These are phyloP conservation scores for Diaporthe velutina DNA, from an alignment of 2,329 filamentous ascomycete genomes.

Conservation along the genomic window DNA sequence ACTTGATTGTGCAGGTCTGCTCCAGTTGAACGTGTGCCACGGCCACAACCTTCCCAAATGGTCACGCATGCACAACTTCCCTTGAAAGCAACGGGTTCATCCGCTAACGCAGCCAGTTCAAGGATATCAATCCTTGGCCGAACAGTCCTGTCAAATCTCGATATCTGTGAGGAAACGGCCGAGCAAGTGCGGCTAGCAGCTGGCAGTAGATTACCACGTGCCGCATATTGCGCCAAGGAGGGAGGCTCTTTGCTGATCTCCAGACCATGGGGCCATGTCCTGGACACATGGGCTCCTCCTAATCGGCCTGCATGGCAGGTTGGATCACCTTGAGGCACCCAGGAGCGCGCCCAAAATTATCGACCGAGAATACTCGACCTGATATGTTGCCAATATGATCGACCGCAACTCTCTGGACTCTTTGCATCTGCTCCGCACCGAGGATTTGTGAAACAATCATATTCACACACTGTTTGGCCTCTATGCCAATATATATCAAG, in stretches of 20 bases:
- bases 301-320: no score
- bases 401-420: no score
- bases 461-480: not conserved
- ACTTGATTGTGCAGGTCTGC: not conserved
- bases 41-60: not conserved
- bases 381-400: no score
- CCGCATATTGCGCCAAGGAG: not conserved
- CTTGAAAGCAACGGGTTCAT: slow-evolving; percentile 3
- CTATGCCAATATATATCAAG: slow-evolving; percentile 14
- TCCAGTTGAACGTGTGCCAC: not conserved
- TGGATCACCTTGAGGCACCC: no score
- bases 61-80: not conserved
- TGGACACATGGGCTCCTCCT: no score
- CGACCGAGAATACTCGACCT: no score
- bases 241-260: slow-evolving; percentile 9
- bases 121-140: not conserved
- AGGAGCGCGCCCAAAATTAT: no score
- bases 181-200: not conserved
- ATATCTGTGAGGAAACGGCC: not conserved
- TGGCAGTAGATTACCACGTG: not conserved
- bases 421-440: not conserved
- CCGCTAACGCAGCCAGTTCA: slow-evolving; percentile 22
- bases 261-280: not conserved
- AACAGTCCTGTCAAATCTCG: not conserved
- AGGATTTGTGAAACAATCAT: not conserved